Conservation (phyloP, 306 rosid species). For the Oxytropis ochrocephala region DNA sequence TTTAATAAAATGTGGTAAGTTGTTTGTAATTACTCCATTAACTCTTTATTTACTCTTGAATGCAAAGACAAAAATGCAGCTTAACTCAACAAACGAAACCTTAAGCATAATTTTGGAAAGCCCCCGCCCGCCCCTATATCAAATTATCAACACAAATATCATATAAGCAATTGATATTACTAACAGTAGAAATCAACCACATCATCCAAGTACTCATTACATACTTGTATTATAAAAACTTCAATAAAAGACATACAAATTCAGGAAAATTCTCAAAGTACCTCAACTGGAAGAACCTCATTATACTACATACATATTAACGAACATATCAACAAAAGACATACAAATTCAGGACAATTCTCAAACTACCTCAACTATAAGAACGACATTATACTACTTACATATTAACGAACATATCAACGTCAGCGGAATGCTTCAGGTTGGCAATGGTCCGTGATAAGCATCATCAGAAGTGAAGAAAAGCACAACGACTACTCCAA, state of each 20-base stretch:
- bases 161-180: neutral
- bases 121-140: neutral
- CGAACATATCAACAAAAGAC: neutral
- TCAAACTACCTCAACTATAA: conserved; percentile 4
- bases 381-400: neutral
- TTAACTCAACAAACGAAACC: neutral
- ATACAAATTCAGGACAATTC: neutral
- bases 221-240: neutral
- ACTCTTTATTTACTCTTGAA: neutral
- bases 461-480: conserved; percentile 34
- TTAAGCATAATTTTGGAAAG: too few species aligned
- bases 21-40: neutral
- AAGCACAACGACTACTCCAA: conserved; percentile 25
- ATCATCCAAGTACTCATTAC: neutral
- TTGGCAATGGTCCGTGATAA: conserved; percentile 32
- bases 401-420: neutral
- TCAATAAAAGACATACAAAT: conserved; percentile 1
- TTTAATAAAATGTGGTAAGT: neutral
- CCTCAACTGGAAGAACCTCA: neutral
- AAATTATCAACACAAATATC: neutral
- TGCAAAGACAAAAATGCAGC: neutral
- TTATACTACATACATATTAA: conserved; percentile 7
- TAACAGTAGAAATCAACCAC: conserved; percentile 1
- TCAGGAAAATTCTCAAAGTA: neutral
- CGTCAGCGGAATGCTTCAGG: conserved; percentile 33